Evolutionary conservation across 2,329 filamentous ascomycete genomes (phyloP).

Genomic region (Harringtonia lauricola): DNA sequence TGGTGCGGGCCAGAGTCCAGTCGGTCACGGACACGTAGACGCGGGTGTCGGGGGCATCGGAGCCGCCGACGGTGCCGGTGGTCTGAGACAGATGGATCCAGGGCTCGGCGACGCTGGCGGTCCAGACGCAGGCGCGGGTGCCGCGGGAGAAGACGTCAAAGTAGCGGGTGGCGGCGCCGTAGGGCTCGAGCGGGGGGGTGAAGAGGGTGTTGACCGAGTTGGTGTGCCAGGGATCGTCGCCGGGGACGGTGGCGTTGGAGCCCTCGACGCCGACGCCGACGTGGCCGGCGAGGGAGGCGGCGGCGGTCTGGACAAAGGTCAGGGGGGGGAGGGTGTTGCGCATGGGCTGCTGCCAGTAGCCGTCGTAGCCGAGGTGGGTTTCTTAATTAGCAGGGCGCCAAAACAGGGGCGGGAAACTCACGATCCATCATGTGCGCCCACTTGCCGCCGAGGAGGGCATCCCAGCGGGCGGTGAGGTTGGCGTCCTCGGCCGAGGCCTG

Average conservation of each 20-base stretch:
- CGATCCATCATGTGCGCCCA: conserved; percentile 53
- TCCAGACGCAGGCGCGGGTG: conserved; percentile 39
- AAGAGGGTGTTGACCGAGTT: conserved; percentile 39
- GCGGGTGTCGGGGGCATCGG: conserved; percentile 36
- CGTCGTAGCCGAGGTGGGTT: conserved; percentile 42
- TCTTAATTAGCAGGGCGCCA: conserved; percentile 17
- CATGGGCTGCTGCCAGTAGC: conserved; percentile 62
- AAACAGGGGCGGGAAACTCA: conserved; percentile 18
- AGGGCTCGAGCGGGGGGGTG: conserved; percentile 46
- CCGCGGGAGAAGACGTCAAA: conserved; percentile 55
- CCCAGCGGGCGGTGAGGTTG: conserved; percentile 43
- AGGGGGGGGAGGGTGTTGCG: conserved; percentile 53
- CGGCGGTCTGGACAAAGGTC: conserved; percentile 44
- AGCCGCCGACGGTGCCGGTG: conserved; percentile 36
- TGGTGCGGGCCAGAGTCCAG: conserved; percentile 33
- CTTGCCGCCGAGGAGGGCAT: conserved; percentile 47
- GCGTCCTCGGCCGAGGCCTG: conserved; percentile 45
- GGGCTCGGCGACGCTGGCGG: conserved; percentile 31
- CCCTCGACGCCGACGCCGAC: conserved; percentile 55
- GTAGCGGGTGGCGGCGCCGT: conserved; percentile 43
- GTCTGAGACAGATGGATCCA: conserved; percentile 42
- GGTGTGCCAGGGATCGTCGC: conserved; percentile 51
- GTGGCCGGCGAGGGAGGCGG: conserved; percentile 50
- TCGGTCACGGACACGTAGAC: conserved; percentile 41
- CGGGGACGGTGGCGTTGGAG: conserved; percentile 54